These are phyloP conservation scores for Closterium sp. DNA, from an alignment of 139 green algal genomes.

Conservation along the genomic window DNA sequence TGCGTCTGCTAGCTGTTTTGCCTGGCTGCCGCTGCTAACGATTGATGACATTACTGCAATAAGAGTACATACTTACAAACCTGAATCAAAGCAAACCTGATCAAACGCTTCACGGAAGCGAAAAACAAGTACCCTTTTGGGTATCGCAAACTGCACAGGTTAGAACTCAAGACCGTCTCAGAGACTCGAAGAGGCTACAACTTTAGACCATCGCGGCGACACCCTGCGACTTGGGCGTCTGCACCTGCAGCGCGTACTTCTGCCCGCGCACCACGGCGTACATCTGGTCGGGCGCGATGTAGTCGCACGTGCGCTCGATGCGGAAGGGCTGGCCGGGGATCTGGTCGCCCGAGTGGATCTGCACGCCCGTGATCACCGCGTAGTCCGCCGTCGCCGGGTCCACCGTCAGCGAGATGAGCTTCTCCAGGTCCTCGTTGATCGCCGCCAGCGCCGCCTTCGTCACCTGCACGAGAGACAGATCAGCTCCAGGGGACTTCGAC, in stretches of 20 bases:
- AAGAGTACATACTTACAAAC: no score
- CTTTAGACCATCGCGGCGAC: conserved; percentile 5
- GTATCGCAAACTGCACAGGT: no score
- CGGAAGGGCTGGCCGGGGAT: conserved; percentile 28
- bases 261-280: conserved; percentile 10
- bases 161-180: no score
- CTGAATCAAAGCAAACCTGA: no score
- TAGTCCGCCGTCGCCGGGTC: conserved; percentile 79
- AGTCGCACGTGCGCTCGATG: conserved; percentile 14
- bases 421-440: conserved; percentile 83
- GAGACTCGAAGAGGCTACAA: not conserved
- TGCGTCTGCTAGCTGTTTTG: no score
- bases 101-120: no score
- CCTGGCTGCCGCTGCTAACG: no score
- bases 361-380: conserved; percentile 77
- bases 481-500: not conserved
- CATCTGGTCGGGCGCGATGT: conserved; percentile 16
- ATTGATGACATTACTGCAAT: no score
- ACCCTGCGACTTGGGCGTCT: not conserved
- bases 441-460: conserved; percentile 47
- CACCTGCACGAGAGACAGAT: not conserved
- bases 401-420: conserved; percentile 77
- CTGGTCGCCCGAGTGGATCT: conserved; percentile 76
- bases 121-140: no score
- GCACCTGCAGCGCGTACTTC: not conserved